Conservation (phyloP, 2,329 filamentous ascomycete species). For the Penicillium sp. region DNA sequence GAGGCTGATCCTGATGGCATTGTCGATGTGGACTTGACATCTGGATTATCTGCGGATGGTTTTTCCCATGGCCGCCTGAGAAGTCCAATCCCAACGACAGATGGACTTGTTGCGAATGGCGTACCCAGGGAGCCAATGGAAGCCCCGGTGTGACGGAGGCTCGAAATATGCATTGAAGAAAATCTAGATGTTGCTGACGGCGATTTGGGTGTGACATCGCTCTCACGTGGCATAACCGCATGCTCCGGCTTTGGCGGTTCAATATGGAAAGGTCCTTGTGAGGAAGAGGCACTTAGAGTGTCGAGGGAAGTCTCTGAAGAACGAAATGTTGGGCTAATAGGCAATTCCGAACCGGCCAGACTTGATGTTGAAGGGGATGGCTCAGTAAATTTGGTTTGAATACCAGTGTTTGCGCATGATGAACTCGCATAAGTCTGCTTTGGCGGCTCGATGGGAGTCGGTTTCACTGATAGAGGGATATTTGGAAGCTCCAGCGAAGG, state of each 20-base stretch:
- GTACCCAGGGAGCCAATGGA: neutral
- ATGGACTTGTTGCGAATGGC: neutral
- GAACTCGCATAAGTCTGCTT: neutral
- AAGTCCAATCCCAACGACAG: conserved; percentile 2
- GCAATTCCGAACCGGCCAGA: conserved; percentile 9
- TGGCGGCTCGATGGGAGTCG: neutral
- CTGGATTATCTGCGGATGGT: neutral
- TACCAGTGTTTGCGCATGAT: neutral
- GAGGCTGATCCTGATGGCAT: neutral
- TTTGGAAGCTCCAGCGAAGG: neutral
- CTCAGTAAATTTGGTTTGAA: neutral
- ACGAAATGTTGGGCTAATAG: conserved; percentile 10
- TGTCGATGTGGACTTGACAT: neutral
- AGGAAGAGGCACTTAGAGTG: neutral
- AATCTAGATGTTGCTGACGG: neutral
- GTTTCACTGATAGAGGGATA: neutral
- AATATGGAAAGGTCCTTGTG: neutral
- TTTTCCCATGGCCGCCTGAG: conserved; percentile 1
- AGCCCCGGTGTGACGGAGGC: neutral
- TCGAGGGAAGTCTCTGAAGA: neutral
- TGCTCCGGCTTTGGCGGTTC: neutral
- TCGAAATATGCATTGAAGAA: conserved; percentile 1
- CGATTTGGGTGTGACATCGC: neutral
- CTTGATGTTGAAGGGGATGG: conserved; percentile 2
- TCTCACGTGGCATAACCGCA: neutral